Base-by-base conservation (phyloP, 176 grass and related monocot species). In the Lolium multiflorum region DNA sequence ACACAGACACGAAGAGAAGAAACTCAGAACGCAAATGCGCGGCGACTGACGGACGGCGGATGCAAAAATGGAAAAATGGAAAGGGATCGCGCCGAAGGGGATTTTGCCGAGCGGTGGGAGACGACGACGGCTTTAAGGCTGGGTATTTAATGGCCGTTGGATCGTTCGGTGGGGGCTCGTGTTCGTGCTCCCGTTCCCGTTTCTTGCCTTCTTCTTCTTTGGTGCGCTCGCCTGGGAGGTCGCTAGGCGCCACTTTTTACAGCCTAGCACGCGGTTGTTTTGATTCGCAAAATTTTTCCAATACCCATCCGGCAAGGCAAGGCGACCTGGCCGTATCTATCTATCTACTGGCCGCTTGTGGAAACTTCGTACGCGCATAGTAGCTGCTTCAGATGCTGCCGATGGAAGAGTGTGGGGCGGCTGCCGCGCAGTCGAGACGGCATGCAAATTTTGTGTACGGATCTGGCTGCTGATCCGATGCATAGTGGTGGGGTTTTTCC, bases 81-180 rank as follows among this genome's bases (percentile, higher is more conserved):
- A 31, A 26, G 0, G 60, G 1, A 8, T 65, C 12, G 13, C 24
- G 24, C 4, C 1, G 59, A 62, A 62, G 0, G 3, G 59, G 59
- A n/a, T 65, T 65, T 65, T 11, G 61, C 12, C 11, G 65, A 65
- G 46, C 46, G 71, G 71, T 74, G 71, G 71, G 71, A 26, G 71
- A 47, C 11, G 44, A 84, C 85, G 71, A 47, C 11, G 44, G 84
- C 85, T 61, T 91, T 76, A 91, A 74, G 76, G 35, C 48, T 16
- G 25, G 25, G 67, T 41, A 87, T 87, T 87, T 75, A 88, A 52
- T 87, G 39, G 75, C 16, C 75, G 89, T 84, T 84, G 66, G 81
- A 70, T 87, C 48, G 71, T 24, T 49, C 71, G 71, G 71, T 73
- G 70, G n/a, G n/a, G 20, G 43, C 58, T 22, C 3, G 12, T 3